Evolutionary conservation across 2,329 filamentous ascomycete genomes (phyloP).

Genomic region (Allantophomopsis cytisporea): DNA sequence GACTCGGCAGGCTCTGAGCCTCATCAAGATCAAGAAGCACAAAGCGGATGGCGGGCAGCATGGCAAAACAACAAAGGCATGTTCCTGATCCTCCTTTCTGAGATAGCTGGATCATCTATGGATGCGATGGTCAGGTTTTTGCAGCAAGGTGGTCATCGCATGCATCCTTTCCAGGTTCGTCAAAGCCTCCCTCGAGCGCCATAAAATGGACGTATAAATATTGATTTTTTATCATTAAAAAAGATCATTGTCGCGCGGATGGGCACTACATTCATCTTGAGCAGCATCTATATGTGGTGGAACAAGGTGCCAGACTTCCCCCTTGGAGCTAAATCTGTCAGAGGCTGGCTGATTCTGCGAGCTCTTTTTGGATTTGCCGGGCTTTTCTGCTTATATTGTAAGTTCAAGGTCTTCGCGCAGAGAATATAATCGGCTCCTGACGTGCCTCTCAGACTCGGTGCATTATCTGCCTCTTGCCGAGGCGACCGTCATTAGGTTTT

Average conservation of each 20-base stretch:
- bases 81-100: conserved; percentile 57
- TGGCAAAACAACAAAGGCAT: conserved; percentile 62
- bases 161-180: conserved; percentile 71
- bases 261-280: conserved; percentile 13
- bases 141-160: conserved; percentile 55
- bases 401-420: neutral
- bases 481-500: conserved; percentile 80
- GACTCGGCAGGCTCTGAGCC: neutral
- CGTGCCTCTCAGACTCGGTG: conserved; percentile 12
- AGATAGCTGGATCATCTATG: conserved; percentile 75
- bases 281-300: conserved; percentile 57
- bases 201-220: too few species aligned
- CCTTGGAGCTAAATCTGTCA: conserved; percentile 52
- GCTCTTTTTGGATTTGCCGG: conserved; percentile 64
- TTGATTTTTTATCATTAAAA: conserved; percentile 48
- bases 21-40: neutral
- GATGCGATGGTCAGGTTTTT: conserved; percentile 69
- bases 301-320: conserved; percentile 55
- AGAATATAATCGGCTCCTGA: too few species aligned
- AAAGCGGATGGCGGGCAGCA: conserved; percentile 15
- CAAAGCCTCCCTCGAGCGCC: neutral
- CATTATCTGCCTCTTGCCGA: conserved; percentile 77
- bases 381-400: conserved; percentile 44
- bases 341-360: conserved; percentile 52
- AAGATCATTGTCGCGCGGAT: conserved; percentile 35